These are phyloP conservation scores for Apium graveolens DNA, from an alignment of 129 eudicot genomes.

Conservation along the genomic window DNA sequence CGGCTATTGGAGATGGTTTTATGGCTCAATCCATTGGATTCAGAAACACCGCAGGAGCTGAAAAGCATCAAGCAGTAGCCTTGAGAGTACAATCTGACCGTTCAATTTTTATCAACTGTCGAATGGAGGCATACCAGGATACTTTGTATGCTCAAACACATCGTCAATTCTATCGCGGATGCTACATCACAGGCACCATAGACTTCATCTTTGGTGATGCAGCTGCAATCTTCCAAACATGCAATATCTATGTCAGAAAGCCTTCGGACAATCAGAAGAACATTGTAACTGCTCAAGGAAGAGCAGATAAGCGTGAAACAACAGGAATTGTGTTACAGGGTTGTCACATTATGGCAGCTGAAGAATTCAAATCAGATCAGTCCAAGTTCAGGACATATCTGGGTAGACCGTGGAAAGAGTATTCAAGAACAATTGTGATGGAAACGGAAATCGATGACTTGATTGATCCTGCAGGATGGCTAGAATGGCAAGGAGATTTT, in stretches of 20 bases:
- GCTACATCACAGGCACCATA: conserved; percentile 25
- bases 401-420: conserved; percentile 31
- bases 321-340: conserved; percentile 27
- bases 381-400: conserved; percentile 14
- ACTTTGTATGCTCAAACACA: conserved; percentile 23
- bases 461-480: conserved; percentile 27
- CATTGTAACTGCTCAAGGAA: conserved; percentile 23
- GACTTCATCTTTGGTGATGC: conserved; percentile 38
- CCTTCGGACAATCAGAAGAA: conserved; percentile 18
- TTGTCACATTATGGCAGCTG: conserved; percentile 15
- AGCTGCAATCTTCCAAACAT: conserved; percentile 29
- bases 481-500: conserved; percentile 24
- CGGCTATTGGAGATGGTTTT: conserved; percentile 28
- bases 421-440: conserved; percentile 29
- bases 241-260: conserved; percentile 13
- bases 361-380: conserved; percentile 8
- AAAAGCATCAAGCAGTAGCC: conserved; percentile 29
- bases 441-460: conserved; percentile 19
- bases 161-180: conserved; percentile 26
- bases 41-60: conserved; percentile 29
- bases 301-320: conserved; percentile 27
- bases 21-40: conserved; percentile 25
- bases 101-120: conserved; percentile 19
- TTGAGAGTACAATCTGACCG: conserved; percentile 18
- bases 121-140: conserved; percentile 34